Conservation (phyloP, 495 filamentous ascomycete genomes). For the Talaromyces ruber region DNA sequence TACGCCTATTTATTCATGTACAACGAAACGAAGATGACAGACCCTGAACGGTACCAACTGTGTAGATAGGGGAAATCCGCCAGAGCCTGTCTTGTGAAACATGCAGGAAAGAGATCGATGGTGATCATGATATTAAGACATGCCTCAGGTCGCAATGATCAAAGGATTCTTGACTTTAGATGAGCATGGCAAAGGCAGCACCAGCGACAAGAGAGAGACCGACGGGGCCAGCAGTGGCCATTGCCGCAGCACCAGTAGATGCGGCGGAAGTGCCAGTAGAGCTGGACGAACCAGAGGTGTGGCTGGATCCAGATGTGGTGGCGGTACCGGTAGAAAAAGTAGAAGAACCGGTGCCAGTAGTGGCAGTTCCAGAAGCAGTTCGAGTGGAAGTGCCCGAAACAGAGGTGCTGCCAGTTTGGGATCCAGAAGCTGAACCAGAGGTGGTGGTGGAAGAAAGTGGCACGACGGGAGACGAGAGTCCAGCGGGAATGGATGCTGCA, state of each 20-base stretch:
- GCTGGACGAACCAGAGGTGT: constrained; percentile 16
- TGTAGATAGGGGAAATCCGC: not conserved
- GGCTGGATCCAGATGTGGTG: constrained; percentile 11
- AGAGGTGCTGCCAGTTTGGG: constrained; percentile 7
- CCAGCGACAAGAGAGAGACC: constrained; percentile 21
- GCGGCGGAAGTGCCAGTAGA: constrained; percentile 21
- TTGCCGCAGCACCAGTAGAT: constrained; percentile 25
- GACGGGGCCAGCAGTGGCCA: constrained; percentile 18
- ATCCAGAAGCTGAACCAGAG: constrained; percentile 8
- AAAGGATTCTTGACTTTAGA: constrained; percentile 20
- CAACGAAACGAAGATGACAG: not conserved
- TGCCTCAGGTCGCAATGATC: not conserved
- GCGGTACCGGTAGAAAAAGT: constrained; percentile 9
- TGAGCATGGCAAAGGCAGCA: constrained; percentile 37
- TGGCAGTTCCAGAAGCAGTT: constrained; percentile 12
- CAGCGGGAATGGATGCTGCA: constrained; percentile 42
- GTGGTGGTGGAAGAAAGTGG: constrained; percentile 11
- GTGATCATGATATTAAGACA: not conserved
- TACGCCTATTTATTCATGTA: constrained; percentile 1
- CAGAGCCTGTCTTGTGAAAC: not conserved
- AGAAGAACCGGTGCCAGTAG: constrained; percentile 11
- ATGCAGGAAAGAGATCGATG: not conserved
- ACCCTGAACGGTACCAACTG: not conserved
- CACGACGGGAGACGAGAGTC: constrained; percentile 19
- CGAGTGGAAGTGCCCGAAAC: constrained; percentile 14